Percentiles rank a stretch among this genome's conserved stretches.
These are phyloP conservation scores for Omphalotus olearius DNA, from an alignment of 1,284 basidiomycete genomes.

Conservation along the genomic window DNA sequence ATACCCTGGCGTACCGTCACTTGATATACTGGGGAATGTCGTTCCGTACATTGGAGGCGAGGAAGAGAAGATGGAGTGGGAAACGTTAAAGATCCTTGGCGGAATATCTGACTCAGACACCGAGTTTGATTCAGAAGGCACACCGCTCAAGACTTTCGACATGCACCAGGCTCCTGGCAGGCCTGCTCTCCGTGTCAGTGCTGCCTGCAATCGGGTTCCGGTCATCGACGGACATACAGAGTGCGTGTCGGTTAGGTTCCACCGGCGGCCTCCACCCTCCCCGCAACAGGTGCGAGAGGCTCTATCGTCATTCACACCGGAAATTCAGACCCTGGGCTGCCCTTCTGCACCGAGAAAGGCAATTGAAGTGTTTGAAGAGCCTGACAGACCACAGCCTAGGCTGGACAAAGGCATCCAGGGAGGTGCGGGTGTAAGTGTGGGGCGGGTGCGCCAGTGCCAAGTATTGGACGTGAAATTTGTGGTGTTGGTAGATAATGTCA, in stretches of 20 bases:
- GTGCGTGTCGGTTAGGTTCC: conserved; percentile 86
- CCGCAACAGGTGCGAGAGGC: conserved; percentile 87
- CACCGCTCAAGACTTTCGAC: conserved; percentile 62
- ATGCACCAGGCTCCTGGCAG: conserved; percentile 58
- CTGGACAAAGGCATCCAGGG: conserved; percentile 90
- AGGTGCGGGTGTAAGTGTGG: conserved; percentile 91
- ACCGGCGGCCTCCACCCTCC: conserved; percentile 75
- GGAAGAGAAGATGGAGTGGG: conserved; percentile 99
- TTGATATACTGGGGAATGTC: conserved; percentile 97
- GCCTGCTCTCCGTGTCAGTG: conserved; percentile 81
- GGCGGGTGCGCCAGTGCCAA: conserved; percentile 84
- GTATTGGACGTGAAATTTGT: conserved; percentile 97
- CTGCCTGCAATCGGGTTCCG: conserved; percentile 89
- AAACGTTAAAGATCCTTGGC: conserved; percentile 95
- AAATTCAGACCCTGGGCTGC: conserved; percentile 76
- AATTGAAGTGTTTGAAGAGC: conserved; percentile 91
- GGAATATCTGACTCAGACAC: conserved; percentile 58
- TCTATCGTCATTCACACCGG: conserved; percentile 71
- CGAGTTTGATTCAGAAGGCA: conserved; percentile 21
- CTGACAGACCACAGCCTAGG: conserved; percentile 92
- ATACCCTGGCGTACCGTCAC: conserved; percentile 88
- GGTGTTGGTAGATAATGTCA: conserved; percentile 92
- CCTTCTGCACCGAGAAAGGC: conserved; percentile 86
- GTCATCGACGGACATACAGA: conserved; percentile 92
- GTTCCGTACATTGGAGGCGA: conserved; percentile 94